Percentiles rank a stretch among this genome's conserved stretches.
phyloP scores from a whole-genome alignment of 257 asterid genomes.

The Solanum sejunctum region DNA sequence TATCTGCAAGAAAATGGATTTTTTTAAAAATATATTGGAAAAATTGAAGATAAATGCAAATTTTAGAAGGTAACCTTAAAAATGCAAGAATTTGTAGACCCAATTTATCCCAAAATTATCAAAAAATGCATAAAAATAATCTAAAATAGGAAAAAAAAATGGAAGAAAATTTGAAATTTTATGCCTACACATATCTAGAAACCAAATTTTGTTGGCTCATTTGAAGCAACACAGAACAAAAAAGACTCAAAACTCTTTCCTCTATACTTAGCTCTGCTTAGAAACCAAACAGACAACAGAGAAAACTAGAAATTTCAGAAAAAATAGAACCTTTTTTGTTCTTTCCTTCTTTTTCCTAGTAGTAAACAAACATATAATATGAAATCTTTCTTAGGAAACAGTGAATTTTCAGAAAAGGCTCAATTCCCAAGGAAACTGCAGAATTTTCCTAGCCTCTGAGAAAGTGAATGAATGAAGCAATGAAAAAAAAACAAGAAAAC shows the following conservation, averaged over 20 bases:
- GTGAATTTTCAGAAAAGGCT: not conserved
- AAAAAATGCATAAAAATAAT: not conserved
- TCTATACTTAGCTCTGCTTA: not conserved
- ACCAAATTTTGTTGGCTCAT: not conserved
- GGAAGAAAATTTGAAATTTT: not conserved
- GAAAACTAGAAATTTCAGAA: not conserved
- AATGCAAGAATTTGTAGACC: not conserved
- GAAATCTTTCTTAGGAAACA: not conserved
- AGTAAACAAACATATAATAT: not conserved
- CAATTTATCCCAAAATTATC: conserved; percentile 3
- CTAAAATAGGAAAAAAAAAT: not conserved
- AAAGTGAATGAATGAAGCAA: not conserved
- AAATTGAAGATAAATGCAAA: not conserved
- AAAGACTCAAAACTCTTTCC: not conserved
- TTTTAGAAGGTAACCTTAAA: conserved; percentile 11
- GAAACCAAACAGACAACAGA: not conserved
- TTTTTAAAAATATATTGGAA: not conserved
- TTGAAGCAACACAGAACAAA: not conserved
- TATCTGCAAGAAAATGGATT: not conserved
- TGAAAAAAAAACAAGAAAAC: not conserved
- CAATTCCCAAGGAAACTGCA: not conserved
- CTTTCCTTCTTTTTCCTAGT: not conserved
- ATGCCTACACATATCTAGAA: not conserved
- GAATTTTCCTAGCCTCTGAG: not conserved
- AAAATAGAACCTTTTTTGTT: not conserved